Evolutionary conservation across 192 early-diverging fungal species (phyloP), one percentile per base, ranked within the genome.

Genomic region (Lunasporangiospora selenospora): DNA sequence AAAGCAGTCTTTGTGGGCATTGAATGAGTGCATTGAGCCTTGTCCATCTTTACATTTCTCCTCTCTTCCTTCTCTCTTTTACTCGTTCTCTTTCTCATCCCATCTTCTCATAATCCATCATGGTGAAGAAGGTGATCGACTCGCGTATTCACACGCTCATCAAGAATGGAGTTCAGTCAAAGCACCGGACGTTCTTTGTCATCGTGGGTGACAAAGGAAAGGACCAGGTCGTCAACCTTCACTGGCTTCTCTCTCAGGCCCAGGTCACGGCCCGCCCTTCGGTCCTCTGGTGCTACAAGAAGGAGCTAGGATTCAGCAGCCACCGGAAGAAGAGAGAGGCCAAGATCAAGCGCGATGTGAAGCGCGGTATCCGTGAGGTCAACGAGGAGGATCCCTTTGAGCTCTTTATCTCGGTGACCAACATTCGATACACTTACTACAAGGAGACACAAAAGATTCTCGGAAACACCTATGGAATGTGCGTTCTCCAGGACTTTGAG

Each of bases 281-380:
- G 13, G 97, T 99, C n/a, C 87, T 99, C 27, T 99, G 97, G 97
- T 99, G 97, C 81, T 99, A 99, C 84, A 98, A 99, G 70, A 99
- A 98, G 77, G 96, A 98, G 3, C 86, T 99, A 1, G 94, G 95
- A 8, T 99, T 99, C 78, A 92, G 85, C 33, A 90, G 88, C 59
- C 93, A 99, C 79, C 90, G 96, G 59, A 97, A 97, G 75, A 98
- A 99, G 88, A 84, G 97, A 40, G 95, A 96, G 81, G 88, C 89
- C 30, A 95, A 96, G 79, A 94, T 99, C 70, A 96, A 96, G 82
- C 88, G 86, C 46, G 93, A 98, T 65, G 91, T 99, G 59, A 93
- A 95, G 59, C 79, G 91, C 24, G 97, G 97, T 2, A 88, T 92
- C 46, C 79, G 93, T 56, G 93, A 99, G 44, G 82, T 92, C 10